Evolutionary conservation across 345 rosid genomes (phyloP).

Genomic region (Lepidium didymum): DNA sequence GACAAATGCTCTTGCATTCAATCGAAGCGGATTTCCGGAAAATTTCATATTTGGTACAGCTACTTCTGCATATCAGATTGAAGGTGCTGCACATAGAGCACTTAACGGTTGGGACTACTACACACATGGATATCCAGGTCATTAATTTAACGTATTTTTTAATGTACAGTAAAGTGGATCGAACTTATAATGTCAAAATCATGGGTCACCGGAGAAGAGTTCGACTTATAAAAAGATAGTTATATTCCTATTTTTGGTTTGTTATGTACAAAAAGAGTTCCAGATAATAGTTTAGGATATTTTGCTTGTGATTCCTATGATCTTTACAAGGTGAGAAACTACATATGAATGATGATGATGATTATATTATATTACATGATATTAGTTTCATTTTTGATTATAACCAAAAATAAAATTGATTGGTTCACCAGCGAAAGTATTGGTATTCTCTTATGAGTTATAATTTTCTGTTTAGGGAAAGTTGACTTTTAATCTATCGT

Average conservation of each 20-base stretch:
- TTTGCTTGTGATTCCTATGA: conserved; percentile 12
- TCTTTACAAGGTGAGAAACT: conserved; percentile 1
- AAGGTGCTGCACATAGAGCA: conserved; percentile 21
- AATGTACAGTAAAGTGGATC: too few species aligned
- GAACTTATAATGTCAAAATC: too few species aligned
- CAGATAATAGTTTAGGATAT: conserved; percentile 5
- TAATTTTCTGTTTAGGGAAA: conserved; percentile 2
- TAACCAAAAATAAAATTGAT: too few species aligned
- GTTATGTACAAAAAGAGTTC: neutral
- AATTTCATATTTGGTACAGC: conserved; percentile 17
- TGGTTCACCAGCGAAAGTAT: conserved; percentile 12
- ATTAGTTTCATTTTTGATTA: neutral
- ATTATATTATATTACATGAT: neutral
- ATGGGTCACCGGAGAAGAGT: too few species aligned
- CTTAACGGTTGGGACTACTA: conserved; percentile 12
- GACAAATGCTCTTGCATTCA: conserved; percentile 6
- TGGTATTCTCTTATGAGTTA: neutral
- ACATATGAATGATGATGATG: neutral
- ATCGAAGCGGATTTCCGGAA: neutral
- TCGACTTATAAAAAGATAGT: too few species aligned
- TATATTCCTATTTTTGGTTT: neutral
- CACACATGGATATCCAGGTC: conserved; percentile 22
- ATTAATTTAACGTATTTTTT: neutral
- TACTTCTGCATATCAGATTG: conserved; percentile 17
- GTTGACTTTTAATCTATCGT: conserved; percentile 10